These are phyloP conservation scores for Metschnikowia peoriensis DNA, from an alignment of 805 yeast genomes.

Conservation along the genomic window DNA sequence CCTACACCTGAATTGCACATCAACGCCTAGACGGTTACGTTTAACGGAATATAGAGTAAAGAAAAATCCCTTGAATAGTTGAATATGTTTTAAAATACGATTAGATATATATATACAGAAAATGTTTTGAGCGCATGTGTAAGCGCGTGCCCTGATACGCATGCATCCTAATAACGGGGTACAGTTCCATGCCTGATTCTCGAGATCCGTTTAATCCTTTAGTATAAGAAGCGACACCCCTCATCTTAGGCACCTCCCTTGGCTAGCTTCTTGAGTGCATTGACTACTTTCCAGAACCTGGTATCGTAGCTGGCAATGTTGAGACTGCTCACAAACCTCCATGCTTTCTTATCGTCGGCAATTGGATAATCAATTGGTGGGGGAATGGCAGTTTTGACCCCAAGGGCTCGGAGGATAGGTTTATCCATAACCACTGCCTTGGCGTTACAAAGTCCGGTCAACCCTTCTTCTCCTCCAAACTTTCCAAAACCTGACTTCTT, in stretches of 20 bases:
- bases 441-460: conserved; percentile 82
- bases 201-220: too few relatives aligned
- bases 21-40: conserved; percentile 48
- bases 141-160: too few relatives aligned
- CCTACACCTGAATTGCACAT: conserved; percentile 83
- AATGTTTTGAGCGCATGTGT: background rate
- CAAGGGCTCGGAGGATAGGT: conserved; percentile 53
- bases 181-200: background rate
- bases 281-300: conserved; percentile 62
- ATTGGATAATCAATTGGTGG: conserved; percentile 91
- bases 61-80: background rate
- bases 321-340: conserved; percentile 81
- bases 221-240: too few relatives aligned
- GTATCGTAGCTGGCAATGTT: conserved; percentile 82
- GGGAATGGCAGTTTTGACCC: conserved; percentile 79
- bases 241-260: conserved; percentile 24
- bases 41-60: background rate
- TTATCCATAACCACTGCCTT: conserved; percentile 87
- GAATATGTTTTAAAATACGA: background rate
- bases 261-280: conserved; percentile 38
- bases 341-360: conserved; percentile 72
- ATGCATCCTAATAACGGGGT: background rate
- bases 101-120: background rate
- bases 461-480: conserved; percentile 97
- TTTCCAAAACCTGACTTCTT: conserved; percentile 95